Evolutionary conservation across 768 basidiomycete genomes (phyloP), one percentile per base, ranked within the genome.

Genomic region (Cyclocybe aegerita): DNA sequence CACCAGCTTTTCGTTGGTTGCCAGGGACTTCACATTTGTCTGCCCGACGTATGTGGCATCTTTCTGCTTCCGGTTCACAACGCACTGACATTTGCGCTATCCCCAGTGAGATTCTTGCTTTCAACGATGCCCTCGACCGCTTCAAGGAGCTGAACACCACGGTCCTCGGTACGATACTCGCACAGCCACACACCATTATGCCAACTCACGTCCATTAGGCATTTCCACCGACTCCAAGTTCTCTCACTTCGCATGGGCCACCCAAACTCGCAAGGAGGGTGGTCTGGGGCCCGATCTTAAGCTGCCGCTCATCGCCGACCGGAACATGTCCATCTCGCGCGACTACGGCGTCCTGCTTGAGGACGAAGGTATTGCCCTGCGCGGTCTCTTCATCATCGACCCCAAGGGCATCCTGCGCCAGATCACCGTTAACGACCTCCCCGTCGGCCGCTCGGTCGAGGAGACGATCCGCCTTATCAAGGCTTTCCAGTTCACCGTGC

Each of bases 371-470:
- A 82, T 96, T 58, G 82, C 93, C 8, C 83, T 96, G 50, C 88
- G 94, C 50, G 94, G 89, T 1, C 72, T 90, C 15, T 93, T 92
- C 76, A 72, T 94, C 60, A 89, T 95, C 56, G 91, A 93, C 61
- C 90, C 91, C 46, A 83, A 88, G 71, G 90, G 90, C 44, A 77
- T 76, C 48, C 67, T 92, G 32, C 78, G 90, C 83, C 59, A 60
- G 52, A 86, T 90, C 58, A 92, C 90, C 48, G 76, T 96, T 54
- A 96, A 96, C 65, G 94, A 97, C 68, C 80, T 95, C 36, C 91
- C 93, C 10, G 93, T 96, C 43, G 94, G 94, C n/a, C 89, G 94
- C 46, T 93, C 91, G 2, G 93, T 96, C 47, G 93, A 93, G 34
- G 94, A 97, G 74, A 94, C 93, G 1, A 59, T 94, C 46, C 88